Conservation (phyloP, 2,329 filamentous ascomycete species). For the Claviceps monticola region DNA sequence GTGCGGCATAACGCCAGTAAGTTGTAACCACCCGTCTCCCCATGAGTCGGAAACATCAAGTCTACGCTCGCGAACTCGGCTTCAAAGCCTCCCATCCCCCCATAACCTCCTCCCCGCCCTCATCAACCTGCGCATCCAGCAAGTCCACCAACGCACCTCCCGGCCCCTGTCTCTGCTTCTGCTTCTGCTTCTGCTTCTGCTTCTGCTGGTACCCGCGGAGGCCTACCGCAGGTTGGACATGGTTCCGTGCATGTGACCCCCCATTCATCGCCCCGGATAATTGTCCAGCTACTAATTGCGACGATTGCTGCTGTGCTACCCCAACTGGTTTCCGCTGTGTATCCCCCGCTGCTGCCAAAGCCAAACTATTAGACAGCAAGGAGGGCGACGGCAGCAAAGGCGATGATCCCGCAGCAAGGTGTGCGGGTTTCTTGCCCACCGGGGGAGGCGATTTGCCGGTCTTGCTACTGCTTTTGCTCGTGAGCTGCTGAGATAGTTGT, state of each 20-base stretch:
- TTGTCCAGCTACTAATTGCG: not conserved
- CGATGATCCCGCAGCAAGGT: slow-evolving; percentile 24
- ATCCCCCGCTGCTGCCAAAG: not conserved
- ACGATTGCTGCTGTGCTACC: slow-evolving; percentile 1
- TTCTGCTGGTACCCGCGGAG: not conserved
- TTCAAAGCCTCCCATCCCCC: slow-evolving; percentile 43
- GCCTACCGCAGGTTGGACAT: no score
- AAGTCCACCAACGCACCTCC: slow-evolving; percentile 18
- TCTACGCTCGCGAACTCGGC: slow-evolving; percentile 22
- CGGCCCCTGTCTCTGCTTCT: not conserved
- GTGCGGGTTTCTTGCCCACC: slow-evolving; percentile 49
- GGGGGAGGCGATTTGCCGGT: slow-evolving; percentile 32
- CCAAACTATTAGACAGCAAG: slow-evolving; percentile 5
- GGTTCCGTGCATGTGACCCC: not conserved
- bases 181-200: not conserved
- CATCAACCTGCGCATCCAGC: slow-evolving; percentile 36
- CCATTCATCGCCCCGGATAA: slow-evolving; percentile 8
- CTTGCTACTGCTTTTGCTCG: slow-evolving; percentile 14
- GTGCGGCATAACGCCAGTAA: no score
- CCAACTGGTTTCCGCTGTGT: not conserved
- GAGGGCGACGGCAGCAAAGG: not conserved
- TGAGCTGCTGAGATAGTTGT: slow-evolving; percentile 17
- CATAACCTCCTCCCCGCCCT: slow-evolving; percentile 24
- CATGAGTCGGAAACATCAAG: not conserved
- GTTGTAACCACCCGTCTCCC: no score